Conservation (phyloP, 202 grass and related monocot species). For the Hordeum pubiflorum region DNA sequence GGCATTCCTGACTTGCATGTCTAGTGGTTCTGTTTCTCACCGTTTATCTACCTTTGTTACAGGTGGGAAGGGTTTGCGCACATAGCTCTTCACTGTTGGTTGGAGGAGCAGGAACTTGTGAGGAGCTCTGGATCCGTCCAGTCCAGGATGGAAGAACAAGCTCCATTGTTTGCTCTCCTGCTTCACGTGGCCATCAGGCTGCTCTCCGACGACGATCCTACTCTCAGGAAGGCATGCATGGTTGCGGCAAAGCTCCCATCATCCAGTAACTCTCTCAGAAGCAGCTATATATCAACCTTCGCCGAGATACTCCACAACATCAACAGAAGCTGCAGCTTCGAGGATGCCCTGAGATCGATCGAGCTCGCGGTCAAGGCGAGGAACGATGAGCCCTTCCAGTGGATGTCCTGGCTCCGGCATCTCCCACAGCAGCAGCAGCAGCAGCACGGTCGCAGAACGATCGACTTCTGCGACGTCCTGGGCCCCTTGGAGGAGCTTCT, state of each 20-base stretch:
- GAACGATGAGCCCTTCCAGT: constrained; percentile 47
- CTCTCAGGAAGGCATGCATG: constrained; percentile 66
- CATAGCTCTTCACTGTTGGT: constrained; percentile 69
- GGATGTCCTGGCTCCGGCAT: constrained; percentile 70
- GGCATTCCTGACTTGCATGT: not conserved
- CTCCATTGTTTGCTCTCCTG: constrained; percentile 36
- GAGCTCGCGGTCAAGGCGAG: constrained; percentile 16
- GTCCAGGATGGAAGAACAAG: not conserved
- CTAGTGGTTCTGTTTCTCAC: constrained; percentile 1
- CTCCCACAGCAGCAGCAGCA: constrained; percentile 35
- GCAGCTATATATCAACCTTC: constrained; percentile 48
- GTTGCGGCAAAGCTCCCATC: constrained; percentile 39
- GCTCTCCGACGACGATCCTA: constrained; percentile 30
- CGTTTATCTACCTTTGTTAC: constrained; percentile 7
- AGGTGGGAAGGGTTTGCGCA: constrained; percentile 96
- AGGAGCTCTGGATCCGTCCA: not conserved
- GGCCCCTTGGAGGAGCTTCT: constrained; percentile 31
- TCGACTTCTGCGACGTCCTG: constrained; percentile 44
- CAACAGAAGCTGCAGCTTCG: constrained; percentile 11
- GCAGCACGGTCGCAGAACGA: not conserved
- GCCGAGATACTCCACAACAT: constrained; percentile 42
- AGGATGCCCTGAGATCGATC: constrained; percentile 33
- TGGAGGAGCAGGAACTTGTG: constrained; percentile 33
- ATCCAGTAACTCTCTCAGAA: not conserved
- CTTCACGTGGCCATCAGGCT: constrained; percentile 71